Evolutionary conservation across 805 yeast genomes (phyloP), one percentile per base, ranked within the genome.

Genomic region (baker's yeast (Saccharomyces cerevisiae)): DNA sequence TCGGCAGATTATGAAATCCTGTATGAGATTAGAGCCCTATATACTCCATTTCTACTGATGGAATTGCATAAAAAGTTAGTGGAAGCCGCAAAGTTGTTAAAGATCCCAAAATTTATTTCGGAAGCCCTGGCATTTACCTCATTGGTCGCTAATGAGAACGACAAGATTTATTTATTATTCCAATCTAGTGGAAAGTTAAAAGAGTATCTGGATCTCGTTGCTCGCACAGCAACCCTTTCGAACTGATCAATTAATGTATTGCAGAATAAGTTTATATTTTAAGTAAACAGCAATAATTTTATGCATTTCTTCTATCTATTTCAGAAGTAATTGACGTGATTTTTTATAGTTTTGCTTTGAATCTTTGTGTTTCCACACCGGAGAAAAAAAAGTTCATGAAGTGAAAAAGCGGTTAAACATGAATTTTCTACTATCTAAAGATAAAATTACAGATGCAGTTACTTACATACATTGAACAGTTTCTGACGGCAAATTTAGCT

Each of bases 31-130:
- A 79, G 96, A 62, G 74, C 82, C 10, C 68, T 82, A 21, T 90
- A 89, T 68, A 78, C 89, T 6, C 96, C 97, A 14, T 79, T 78
- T 58, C 68, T 89, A 53, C 76, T 89, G 36, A 80, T 85, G 53
- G 87, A 85, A 60, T 72, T 87, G 51, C 80, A 87, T 59, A 79
- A 79, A 49, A 78, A 85, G 11, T 69, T 80, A 47, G 68, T 76
- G 9, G 76, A 74, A 26, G 79, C 82, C 8, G 67, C 71, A 11
- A 52, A 65, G n/a, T 47, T 63, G 13, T 53, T 70, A 10, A 60
- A 68, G 26, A 71, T 75, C 36, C 62, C 68, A n/a, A 73, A 73
- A 47, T 81, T 82, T 58, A 72, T 83, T 54, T 68, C 70, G 43
- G 78, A 77, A 54, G 91, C 92, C 0, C 74, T 82, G 49, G 75